Evolutionary conservation across 768 basidiomycete genomes (phyloP), one percentile per base, ranked within the genome.

Genomic region (Termitomyces eurrhizus): DNA sequence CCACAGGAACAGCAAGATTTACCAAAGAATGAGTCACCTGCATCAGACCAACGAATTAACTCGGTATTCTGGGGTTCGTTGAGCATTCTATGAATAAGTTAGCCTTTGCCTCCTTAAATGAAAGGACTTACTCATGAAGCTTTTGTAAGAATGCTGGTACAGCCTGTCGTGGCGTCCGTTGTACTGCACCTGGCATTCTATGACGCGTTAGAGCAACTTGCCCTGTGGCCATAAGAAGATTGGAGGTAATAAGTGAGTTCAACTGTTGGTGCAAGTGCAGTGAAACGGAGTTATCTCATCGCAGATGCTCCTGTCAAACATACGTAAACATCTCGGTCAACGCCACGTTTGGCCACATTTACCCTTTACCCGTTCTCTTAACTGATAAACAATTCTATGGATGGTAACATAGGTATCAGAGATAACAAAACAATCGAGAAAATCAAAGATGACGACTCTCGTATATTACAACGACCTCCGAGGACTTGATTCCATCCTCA

Each of bases 1-100:
- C 49, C 11, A 37, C 16, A 26, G 7, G 1, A 37, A 42, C 3
- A 16, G 16, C 14, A 4, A 8, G 46, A 36, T 73, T 49, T 61
- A 94, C 95, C 93, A 72, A 89, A 93, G 77, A 98, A 98, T 0
- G 93, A 92, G 69, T 95, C 93, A 33, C 95, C 96, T 9, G 84
- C 81, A 26, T 92, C 89, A 4, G 91, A 89, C 96, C 96, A 98
- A 65, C 90, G 78, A 69, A 98, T 98, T 54, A 97, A 82, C 65
- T 90, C 84, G 64, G 87, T 84, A 57, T 93, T 92, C 42, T 82
- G 79, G 3, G 86, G 80, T 73, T 98, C 93, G 65, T 91, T 93
- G 29, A 98, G 92, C 87, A 98, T 95, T 73, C 95, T 97, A 60
- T 32, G 52, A 57, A 57, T 13, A 42, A 39, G 26, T 58, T 37